Base-by-base conservation (phyloP, 2,329 filamentous ascomycete species). In the Pezicula radicicola region DNA sequence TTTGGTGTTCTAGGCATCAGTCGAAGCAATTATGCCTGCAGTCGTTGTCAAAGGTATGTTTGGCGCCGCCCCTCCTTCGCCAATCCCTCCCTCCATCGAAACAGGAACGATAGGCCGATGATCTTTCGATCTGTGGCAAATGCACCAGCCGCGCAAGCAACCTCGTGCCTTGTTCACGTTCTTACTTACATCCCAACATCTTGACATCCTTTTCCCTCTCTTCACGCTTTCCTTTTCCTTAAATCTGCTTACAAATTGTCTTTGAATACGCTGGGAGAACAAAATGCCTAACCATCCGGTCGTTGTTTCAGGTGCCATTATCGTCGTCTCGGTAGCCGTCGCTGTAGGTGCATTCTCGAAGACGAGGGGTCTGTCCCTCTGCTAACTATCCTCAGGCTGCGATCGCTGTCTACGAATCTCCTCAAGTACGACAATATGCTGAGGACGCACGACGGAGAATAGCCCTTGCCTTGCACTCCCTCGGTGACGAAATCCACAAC, bases 371-470 rank as follows among this genome's bases (percentile, higher is more conserved):
- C 13, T 41, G 19, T 33, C 21, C 30, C 27, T 16, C 28, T 21
- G 19, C 10, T 55, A 40, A 30, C 16, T 25, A 46, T 48, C 16
- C 6, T 21, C 9, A 66, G 64, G 63, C 64, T 33, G 66, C 66
- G 42, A 62, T 68, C 30, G 65, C 66, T 56, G 73, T 86, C 53
- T 85, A 85, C 70, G 83, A 87, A 65, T 82, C 77, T 19, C 82
- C 83, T 51, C 83, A 86, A 67, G 68, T 85, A 27, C 80, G 81
- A 55, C 80, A 81, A 59, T 79, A 81, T 62, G 78, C 81, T 57
- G 77, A 83, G 56, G 78, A 85, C 64, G 72, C 85, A 52, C 80
- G 83, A 54, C 78, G 81, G 53, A 77, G 80, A 55, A 80, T 87
- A 62, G 80, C 81, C 58, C 64, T 84, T 39, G 81, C 81, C 46